phyloP scores from a whole-genome alignment of 176 grass and related monocot genomes.

The Ensete ventricosum region DNA sequence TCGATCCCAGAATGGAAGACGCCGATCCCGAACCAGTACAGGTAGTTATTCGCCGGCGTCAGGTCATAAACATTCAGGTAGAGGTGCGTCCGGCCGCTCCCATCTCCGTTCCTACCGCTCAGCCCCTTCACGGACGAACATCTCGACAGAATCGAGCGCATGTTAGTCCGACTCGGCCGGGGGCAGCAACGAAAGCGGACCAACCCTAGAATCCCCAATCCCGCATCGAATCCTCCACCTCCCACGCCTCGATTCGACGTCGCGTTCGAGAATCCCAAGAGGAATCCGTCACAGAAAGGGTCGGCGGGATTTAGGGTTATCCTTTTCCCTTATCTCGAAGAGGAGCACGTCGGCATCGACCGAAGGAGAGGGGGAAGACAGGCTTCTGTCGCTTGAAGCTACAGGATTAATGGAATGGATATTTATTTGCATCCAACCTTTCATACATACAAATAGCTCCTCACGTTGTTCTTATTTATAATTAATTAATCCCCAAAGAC shows the following conservation, averaged over 20 bases:
- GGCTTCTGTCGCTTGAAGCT: too few species aligned
- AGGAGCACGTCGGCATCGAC: too few species aligned
- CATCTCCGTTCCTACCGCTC: background rate
- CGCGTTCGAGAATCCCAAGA: background rate
- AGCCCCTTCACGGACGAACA: background rate
- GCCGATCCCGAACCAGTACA: constrained; percentile 88
- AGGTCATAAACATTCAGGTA: constrained; percentile 96
- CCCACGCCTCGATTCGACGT: background rate
- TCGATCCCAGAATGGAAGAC: constrained; percentile 90
- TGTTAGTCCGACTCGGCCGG: background rate
- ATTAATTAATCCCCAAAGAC: too few species aligned
- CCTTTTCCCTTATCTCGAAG: too few species aligned
- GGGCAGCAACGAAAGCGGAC: background rate
- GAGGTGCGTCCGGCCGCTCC: constrained; percentile 15
- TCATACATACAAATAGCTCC: too few species aligned
- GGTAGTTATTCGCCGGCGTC: constrained; percentile 70
- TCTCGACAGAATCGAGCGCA: background rate
- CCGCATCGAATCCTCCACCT: background rate
- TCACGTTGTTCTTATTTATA: too few species aligned
- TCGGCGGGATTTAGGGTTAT: background rate
- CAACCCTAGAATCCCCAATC: background rate
- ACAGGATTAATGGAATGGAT: too few species aligned
- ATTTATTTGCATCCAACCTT: too few species aligned
- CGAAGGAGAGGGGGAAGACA: too few species aligned
- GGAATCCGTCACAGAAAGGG: background rate